Evolutionary conservation across 306 rosid species (phyloP).

Genomic region (Quercus bicolor): DNA sequence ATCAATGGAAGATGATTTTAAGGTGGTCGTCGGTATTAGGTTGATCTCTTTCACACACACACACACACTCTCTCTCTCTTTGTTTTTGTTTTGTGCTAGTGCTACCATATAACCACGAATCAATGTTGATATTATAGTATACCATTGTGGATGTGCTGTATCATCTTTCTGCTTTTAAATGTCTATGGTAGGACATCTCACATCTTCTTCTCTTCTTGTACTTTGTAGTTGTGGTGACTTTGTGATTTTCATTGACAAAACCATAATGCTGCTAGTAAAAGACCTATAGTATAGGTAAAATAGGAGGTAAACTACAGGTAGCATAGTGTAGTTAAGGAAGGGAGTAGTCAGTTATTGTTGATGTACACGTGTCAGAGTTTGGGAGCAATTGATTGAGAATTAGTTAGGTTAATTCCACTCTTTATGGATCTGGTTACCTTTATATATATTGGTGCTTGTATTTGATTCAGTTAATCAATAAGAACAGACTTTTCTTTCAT

Average conservation of each 20-base stretch:
- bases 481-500: too few species aligned
- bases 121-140: constrained; percentile 27
- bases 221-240: not conserved
- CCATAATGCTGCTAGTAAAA: not conserved
- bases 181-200: constrained; percentile 43
- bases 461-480: too few species aligned
- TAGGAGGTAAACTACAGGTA: too few species aligned
- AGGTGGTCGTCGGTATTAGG: constrained; percentile 72
- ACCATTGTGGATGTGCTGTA: constrained; percentile 59
- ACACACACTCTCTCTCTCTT: not conserved
- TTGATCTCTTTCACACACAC: not conserved
- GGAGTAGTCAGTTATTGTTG: too few species aligned
- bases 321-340: too few species aligned
- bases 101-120: not conserved
- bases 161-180: constrained; percentile 49
- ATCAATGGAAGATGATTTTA: constrained; percentile 81
- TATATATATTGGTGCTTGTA: too few species aligned
- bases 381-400: too few species aligned
- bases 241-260: not conserved
- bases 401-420: too few species aligned
- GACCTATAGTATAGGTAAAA: too few species aligned
- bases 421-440: too few species aligned
- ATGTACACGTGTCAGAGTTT: too few species aligned
- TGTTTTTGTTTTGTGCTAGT: not conserved
- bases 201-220: not conserved